Conservation (phyloP, 2,329 filamentous ascomycete species). For the Cladophialophora yegresii region DNA sequence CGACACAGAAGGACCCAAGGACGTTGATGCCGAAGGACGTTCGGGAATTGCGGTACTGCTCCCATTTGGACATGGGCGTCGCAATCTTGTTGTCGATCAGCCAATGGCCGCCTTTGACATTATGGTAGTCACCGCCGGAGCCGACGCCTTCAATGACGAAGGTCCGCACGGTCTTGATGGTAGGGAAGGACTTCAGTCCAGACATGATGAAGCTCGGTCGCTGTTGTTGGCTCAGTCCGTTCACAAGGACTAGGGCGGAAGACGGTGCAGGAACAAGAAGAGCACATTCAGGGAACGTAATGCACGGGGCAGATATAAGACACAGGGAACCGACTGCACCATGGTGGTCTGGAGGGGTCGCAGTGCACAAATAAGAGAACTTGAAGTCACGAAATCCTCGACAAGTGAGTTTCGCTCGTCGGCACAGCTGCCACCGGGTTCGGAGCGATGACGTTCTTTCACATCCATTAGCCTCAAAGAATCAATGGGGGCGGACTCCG, state of each 20-base stretch:
- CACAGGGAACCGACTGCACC: slow-evolving; percentile 3
- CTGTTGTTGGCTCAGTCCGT: not conserved
- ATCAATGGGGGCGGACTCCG: not conserved
- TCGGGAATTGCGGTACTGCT: slow-evolving; percentile 80
- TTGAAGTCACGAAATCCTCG: slow-evolving; percentile 1
- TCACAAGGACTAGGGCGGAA: slow-evolving; percentile 3
- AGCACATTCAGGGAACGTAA: not conserved
- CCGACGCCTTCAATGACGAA: slow-evolving; percentile 52
- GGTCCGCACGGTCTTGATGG: slow-evolving; percentile 50
- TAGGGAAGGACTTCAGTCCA: slow-evolving; percentile 43
- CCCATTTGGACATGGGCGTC: slow-evolving; percentile 87
- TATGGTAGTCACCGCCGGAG: slow-evolving; percentile 70
- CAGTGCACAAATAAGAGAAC: slow-evolving; percentile 20
- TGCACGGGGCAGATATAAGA: not conserved
- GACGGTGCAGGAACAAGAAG: not conserved
- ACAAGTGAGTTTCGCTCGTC: slow-evolving; percentile 22
- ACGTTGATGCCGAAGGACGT: slow-evolving; percentile 97
- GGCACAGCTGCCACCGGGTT: slow-evolving; percentile 25
- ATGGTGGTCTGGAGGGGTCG: slow-evolving; percentile 11
- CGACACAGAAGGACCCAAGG: slow-evolving; percentile 85
- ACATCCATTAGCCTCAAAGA: not conserved
- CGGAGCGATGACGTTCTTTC: slow-evolving; percentile 19
- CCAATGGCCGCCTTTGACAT: slow-evolving; percentile 69
- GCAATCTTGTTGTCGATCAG: slow-evolving; percentile 89
- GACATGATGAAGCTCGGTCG: slow-evolving; percentile 16